Evolutionary conservation across 768 basidiomycete species (phyloP).

Genomic region (Pulveroboletus ravenelii): DNA sequence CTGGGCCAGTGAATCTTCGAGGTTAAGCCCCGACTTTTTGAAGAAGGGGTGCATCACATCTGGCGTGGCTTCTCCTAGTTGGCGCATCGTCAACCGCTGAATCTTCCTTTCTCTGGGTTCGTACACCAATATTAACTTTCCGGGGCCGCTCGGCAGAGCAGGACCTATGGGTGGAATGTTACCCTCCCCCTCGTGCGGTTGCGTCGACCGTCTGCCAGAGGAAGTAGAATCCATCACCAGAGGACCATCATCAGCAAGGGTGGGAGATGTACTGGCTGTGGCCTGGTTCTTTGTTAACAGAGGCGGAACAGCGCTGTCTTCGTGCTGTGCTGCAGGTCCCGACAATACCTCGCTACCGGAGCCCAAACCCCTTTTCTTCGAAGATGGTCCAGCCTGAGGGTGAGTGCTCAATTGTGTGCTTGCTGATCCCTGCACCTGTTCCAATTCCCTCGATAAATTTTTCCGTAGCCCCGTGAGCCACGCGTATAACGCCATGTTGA

Average conservation of each 20-base stretch:
- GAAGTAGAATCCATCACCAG: slow-evolving; percentile 1
- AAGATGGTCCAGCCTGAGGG: slow-evolving; percentile 18
- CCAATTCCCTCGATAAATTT: slow-evolving; percentile 72
- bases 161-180: not conserved
- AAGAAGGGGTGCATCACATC: slow-evolving; percentile 87
- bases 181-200: slow-evolving; percentile 14
- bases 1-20: slow-evolving; percentile 81
- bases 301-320: slow-evolving; percentile 1
- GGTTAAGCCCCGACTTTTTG: slow-evolving; percentile 76
- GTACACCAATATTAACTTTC: slow-evolving; percentile 41
- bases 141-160: not conserved
- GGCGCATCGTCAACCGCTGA: slow-evolving; percentile 78
- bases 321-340: slow-evolving; percentile 1
- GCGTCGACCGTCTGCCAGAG: slow-evolving; percentile 11
- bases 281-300: slow-evolving; percentile 7
- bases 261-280: not conserved
- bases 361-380: slow-evolving; percentile 34
- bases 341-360: slow-evolving; percentile 10
- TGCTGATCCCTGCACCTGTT: slow-evolving; percentile 59
- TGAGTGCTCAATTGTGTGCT: slow-evolving; percentile 41
- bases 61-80: slow-evolving; percentile 84
- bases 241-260: slow-evolving; percentile 9
- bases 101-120: slow-evolving; percentile 57
- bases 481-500: slow-evolving; percentile 77
- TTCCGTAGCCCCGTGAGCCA: slow-evolving; percentile 79